Evolutionary conservation across 768 basidiomycete genomes (phyloP), one percentile per base, ranked within the genome.

Genomic region (Psilocybe sp.): DNA sequence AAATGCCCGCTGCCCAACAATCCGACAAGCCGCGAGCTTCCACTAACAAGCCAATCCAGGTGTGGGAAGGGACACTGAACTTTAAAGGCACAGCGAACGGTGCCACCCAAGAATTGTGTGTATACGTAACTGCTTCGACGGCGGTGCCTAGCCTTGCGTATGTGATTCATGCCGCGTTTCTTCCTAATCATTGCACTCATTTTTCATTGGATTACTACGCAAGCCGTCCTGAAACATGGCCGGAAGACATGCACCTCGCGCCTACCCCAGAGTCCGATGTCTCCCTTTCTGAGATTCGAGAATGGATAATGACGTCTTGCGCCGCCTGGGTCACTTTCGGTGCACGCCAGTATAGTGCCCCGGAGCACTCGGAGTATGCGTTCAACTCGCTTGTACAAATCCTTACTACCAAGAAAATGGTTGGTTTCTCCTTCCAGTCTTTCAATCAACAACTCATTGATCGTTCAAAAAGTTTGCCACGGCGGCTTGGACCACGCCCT

Each of bases 201-300:
- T 43, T 38, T 1, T 32, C 33, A 13, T 12, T n/a, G 11, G 3
- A n/a, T 12, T 5, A 37, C 14, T 43, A 32, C 23, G 32, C 8
- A 57, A 87, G 85, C 46, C 78, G 64, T 39, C 53, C 72, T 7
- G 70, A 78, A 1, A 76, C 70, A 0, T 87, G 84, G 85, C 85
- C 85, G 1, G 47, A 54, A 5, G 56, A 58, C 3, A 54, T 86
- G 54, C 56, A 62, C 1, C 62, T 84, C 6, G 65, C 62, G 13
- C 66, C 75, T 7, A 69, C 75, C 16, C 65, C 65, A 37, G 73
- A 77, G 36, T 71, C 67, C 4, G 61, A 72, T 0, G 72, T 78
- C 9, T 55, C 80, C 0, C 33, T 57, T 3, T 4, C 40, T 1
- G 75, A 78, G 9, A 61, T 86, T 10, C 68, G 68, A 37, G 44